Evolutionary conservation across 176 grass and related monocot species (phyloP), one percentile per base, ranked within the genome.

Genomic region (Zea mays): DNA sequence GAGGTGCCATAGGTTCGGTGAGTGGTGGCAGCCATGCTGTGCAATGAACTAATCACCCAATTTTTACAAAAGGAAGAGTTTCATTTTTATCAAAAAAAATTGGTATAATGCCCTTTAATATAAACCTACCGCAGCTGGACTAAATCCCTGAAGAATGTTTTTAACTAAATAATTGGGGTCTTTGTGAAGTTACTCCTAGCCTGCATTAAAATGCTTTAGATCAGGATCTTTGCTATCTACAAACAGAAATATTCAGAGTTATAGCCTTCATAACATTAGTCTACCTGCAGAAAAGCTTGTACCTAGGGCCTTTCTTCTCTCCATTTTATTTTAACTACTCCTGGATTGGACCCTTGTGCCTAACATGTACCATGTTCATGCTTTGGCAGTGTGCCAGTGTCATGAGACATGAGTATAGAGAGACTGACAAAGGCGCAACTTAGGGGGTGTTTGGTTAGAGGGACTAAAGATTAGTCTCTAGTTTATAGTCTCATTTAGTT

Each of bases 381-480:
- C 41, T 71, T 48, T 80, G 78, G 21, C 54, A 80, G 41, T 6
- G 14, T 60, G n/a, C n/a, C n/a, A n/a, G n/a, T n/a, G n/a, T n/a
- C n/a, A n/a, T n/a, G n/a, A n/a, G n/a, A n/a, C 52, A 69, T 60
- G 50, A 17, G 17, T 79, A 56, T 80, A 80, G 20, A 57, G 19
- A 42, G 11, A 44, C 20, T 69, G 35, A 6, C 13, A 36, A 57
- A 58, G n/a, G n/a, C n/a, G n/a, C n/a, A n/a, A n/a, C n/a, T n/a
- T n/a, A n/a, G n/a, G n/a, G n/a, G n/a, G n/a, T n/a, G n/a, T n/a
- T n/a, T n/a, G n/a, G n/a, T n/a, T n/a, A n/a, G n/a, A n/a, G n/a
- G n/a, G n/a, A n/a, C n/a, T n/a, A n/a, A n/a, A n/a, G n/a, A n/a
- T n/a, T n/a, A n/a, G n/a, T n/a, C n/a, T n/a, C n/a, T n/a, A n/a